Evolutionary conservation across 2,329 filamentous ascomycete genomes (phyloP).

Genomic region (Trichophyton schoenleinii): DNA sequence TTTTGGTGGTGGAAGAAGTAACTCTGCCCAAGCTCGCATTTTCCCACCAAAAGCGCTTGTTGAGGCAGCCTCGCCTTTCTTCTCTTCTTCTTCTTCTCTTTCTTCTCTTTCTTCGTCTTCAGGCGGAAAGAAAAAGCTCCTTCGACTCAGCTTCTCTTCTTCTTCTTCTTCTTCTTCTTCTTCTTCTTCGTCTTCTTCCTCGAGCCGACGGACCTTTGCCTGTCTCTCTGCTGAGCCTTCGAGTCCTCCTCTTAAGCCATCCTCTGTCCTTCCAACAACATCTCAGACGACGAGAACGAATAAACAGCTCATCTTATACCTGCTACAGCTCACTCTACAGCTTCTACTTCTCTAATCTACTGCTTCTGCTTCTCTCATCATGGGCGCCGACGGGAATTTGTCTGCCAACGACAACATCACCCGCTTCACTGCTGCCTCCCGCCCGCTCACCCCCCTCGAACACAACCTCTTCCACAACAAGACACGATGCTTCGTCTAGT

Average conservation of each 20-base stretch:
- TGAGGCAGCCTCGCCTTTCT: constrained; percentile 1
- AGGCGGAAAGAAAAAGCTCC: not conserved
- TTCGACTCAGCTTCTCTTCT: not conserved
- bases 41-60: not conserved
- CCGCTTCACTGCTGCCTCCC: constrained; percentile 85
- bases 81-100: not conserved
- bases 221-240: too few relatives aligned
- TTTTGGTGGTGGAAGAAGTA: not conserved
- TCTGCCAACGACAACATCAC: constrained; percentile 96
- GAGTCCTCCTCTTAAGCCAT: too few relatives aligned
- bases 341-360: constrained; percentile 39
- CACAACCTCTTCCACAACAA: constrained; percentile 97
- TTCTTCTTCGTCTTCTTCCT: too few relatives aligned
- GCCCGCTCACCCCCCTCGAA: constrained; percentile 75
- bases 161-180: not conserved
- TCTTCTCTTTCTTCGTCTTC: not conserved
- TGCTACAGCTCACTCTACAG: not conserved
- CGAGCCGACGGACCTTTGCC: too few relatives aligned
- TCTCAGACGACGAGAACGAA: too few relatives aligned
- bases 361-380: constrained; percentile 26
- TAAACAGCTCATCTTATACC: too few relatives aligned
- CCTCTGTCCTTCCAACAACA: too few relatives aligned
- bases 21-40: not conserved
- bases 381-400: constrained; percentile 40
- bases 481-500: constrained; percentile 99